phyloP scores from a whole-genome alignment of 768 basidiomycete species.

The Russula sp. region DNA sequence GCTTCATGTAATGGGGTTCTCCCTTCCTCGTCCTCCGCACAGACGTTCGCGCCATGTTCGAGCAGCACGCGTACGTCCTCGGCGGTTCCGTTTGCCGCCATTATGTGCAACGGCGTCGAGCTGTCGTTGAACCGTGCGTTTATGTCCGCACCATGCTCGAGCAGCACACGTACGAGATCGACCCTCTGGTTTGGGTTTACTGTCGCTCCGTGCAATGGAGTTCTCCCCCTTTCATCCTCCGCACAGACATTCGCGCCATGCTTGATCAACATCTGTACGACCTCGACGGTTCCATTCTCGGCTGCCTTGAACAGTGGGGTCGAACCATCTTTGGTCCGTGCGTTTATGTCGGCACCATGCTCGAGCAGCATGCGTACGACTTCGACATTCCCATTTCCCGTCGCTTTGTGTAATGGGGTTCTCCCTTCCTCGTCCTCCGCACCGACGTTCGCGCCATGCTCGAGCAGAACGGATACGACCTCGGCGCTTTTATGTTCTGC shows the following conservation, averaged over 20 bases:
- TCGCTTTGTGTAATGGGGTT: neutral
- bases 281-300: neutral
- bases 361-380: neutral
- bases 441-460: neutral
- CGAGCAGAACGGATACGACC: neutral
- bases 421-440: neutral
- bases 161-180: neutral
- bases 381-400: neutral
- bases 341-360: neutral
- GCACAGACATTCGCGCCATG: neutral
- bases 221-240: neutral
- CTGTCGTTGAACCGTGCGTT: too few relatives aligned
- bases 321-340: too few relatives aligned
- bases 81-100: too few relatives aligned
- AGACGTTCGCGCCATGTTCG: too few relatives aligned
- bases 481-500: neutral
- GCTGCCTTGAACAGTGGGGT: too few relatives aligned
- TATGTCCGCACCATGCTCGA: too few relatives aligned
- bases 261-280: neutral
- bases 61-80: too few relatives aligned
- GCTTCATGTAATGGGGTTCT: too few relatives aligned
- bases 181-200: fast-evolving
- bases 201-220: neutral
- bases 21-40: neutral
- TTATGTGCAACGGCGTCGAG: too few relatives aligned